Base-by-base conservation (phyloP, 441 rosid species). In the Populus hybrid region DNA sequence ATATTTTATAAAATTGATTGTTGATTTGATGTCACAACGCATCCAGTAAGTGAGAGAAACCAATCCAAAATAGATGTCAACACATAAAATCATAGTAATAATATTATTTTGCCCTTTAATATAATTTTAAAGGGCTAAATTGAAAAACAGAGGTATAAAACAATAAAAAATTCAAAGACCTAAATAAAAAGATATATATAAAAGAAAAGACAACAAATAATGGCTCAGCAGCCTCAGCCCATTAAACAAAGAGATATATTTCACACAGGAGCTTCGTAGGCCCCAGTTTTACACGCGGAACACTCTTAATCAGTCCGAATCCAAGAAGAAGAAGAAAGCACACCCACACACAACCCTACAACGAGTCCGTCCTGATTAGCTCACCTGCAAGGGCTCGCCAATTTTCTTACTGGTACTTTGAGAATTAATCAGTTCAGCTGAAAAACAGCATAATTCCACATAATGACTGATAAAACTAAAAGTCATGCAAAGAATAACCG, bases 371-470 rank as follows among this genome's bases (percentile, higher is more conserved):
- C 53, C n/a, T 61, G 69, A 67, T 73, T 78, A 73, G 87, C 74
- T 77, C 78, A 81, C 79, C 82, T 10, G 77, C 79, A 26, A 67
- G 70, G 73, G 21, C 81, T 73, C 61, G 14, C 35, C 7, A 57
- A n/a, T 23, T 36, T 23, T 11, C 21, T 26, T 4, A 63, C 21
- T 53, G 12, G 36, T 42, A 32, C 8, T 14, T 1, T 0, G 57
- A 50, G 57, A 50, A 35, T 21, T 30, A 46, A 24, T 8, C 26
- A n/a, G 59, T 61, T 21, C 4, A 11, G 9, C 34, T 16, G 20
- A 20, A 46, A 23, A 30, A 24, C 38, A 35, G 4, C 5, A 28
- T 21, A n/a, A 24, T 32, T 26, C 61, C 16, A 38, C 8, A 18
- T 20, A 10, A 63, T 23, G 7, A 72, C 26, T 14, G 11, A 16